These are phyloP conservation scores for Ceriops zippeliana DNA, from an alignment of 345 rosid genomes.

Conservation along the genomic window DNA sequence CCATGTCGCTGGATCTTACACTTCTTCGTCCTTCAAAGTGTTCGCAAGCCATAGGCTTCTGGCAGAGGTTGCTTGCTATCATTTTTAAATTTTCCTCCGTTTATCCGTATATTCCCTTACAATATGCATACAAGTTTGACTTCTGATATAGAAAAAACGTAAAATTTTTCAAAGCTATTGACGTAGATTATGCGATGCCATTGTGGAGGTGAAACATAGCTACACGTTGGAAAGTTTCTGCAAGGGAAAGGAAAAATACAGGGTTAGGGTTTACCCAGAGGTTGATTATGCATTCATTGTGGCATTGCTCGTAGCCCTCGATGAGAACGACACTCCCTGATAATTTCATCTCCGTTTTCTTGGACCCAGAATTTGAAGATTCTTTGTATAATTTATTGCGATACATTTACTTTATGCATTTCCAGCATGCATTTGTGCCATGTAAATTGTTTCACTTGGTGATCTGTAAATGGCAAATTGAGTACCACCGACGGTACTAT, in stretches of 20 bases:
- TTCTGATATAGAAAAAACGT: too few species aligned
- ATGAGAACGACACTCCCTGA: slow-evolving; percentile 43
- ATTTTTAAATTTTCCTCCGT: not conserved
- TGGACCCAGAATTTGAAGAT: too few species aligned
- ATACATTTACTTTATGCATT: too few species aligned
- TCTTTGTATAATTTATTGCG: too few species aligned
- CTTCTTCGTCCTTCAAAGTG: slow-evolving; percentile 61
- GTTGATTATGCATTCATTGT: slow-evolving; percentile 73
- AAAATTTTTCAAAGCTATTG: too few species aligned
- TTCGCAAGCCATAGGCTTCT: slow-evolving; percentile 44
- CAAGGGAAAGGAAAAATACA: slow-evolving; percentile 59
- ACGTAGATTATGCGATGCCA: not conserved
- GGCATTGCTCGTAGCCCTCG: slow-evolving; percentile 58
- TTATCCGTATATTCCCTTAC: not conserved
- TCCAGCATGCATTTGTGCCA: too few species aligned
- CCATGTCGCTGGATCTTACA: slow-evolving; percentile 42
- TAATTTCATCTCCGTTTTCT: not conserved
- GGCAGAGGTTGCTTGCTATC: slow-evolving; percentile 51
- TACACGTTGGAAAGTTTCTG: slow-evolving; percentile 60
- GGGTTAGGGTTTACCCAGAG: slow-evolving; percentile 59
- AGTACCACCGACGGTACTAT: too few species aligned
- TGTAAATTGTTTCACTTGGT: too few species aligned
- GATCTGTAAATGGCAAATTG: too few species aligned
- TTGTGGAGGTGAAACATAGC: slow-evolving; percentile 48
- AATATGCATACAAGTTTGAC: too few species aligned